These are phyloP conservation scores for Cordyceps javanica DNA, from an alignment of 2,329 filamentous ascomycete genomes.

Conservation along the genomic window DNA sequence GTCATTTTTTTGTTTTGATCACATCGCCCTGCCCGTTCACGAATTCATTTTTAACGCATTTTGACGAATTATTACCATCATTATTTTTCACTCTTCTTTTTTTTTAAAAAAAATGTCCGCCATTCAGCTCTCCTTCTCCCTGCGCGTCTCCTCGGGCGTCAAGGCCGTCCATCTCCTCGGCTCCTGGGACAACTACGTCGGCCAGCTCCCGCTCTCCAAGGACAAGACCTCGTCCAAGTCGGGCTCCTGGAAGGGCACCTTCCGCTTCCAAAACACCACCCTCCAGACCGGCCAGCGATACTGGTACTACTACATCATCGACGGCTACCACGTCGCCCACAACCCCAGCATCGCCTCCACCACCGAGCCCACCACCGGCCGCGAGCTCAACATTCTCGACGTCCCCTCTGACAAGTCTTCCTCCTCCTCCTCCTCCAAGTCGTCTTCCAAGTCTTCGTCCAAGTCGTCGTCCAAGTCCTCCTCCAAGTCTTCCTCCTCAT, in stretches of 20 bases:
- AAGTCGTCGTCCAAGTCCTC: conserved; percentile 30
- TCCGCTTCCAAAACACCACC: conserved; percentile 85
- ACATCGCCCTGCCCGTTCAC: conserved; percentile 7
- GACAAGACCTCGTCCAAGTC: conserved; percentile 77
- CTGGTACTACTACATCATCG: conserved; percentile 99
- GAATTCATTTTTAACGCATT: not conserved
- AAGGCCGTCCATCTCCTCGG: conserved; percentile 97
- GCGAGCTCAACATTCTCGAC: conserved; percentile 95
- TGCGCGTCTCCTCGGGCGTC: conserved; percentile 92
- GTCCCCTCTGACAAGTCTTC: conserved; percentile 52
- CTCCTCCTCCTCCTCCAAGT: conserved; percentile 38
- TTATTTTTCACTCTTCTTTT: conserved; percentile 20
- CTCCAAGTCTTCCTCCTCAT: conserved; percentile 30
- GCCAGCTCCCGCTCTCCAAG: conserved; percentile 90
- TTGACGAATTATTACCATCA: conserved; percentile 21
- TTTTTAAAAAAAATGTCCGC: conserved; percentile 62
- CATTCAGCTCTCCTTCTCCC: conserved; percentile 90
- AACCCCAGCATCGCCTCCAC: conserved; percentile 86
- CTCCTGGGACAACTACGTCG: conserved; percentile 96
- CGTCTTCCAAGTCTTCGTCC: conserved; percentile 33
- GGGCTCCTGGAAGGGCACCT: conserved; percentile 91
- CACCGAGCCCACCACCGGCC: conserved; percentile 92
- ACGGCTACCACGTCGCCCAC: conserved; percentile 96
- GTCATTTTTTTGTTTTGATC: conserved; percentile 13
- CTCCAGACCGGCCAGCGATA: conserved; percentile 87